phyloP scores from a whole-genome alignment of 345 rosid genomes.

The Eucalyptus microcorys region DNA sequence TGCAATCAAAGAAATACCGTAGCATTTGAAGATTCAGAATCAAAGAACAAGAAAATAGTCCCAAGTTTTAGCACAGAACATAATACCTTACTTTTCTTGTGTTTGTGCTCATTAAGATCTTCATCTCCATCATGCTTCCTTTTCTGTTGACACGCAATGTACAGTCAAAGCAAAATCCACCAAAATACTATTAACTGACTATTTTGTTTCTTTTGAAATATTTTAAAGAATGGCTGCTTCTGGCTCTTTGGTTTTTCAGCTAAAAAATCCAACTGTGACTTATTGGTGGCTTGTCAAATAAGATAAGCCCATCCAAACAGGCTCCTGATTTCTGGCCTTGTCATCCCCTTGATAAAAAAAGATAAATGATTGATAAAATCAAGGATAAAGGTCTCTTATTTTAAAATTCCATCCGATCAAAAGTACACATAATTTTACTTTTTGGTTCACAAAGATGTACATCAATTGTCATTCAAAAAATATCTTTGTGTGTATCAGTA shows the following conservation, averaged over 20 bases:
- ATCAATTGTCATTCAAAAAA: not conserved
- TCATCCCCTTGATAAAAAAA: not conserved
- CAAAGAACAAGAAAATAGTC: not conserved
- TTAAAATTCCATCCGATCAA: not conserved
- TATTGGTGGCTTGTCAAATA: not conserved
- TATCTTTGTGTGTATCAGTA: not conserved
- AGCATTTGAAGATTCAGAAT: not conserved
- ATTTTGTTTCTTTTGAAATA: not conserved
- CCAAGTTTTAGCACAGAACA: not conserved
- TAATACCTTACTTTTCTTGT: constrained; percentile 83
- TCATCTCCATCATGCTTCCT: constrained; percentile 96
- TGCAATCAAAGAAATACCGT: not conserved
- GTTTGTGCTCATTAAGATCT: constrained; percentile 77
- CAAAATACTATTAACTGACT: not conserved
- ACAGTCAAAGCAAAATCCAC: not conserved
- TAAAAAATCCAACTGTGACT: not conserved
- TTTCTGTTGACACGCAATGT: constrained; percentile 40
- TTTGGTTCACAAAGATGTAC: not conserved
- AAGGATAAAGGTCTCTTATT: not conserved
- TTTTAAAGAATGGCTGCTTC: not conserved
- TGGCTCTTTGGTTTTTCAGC: not conserved
- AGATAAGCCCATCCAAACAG: not conserved
- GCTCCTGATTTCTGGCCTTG: not conserved
- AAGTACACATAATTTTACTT: not conserved
- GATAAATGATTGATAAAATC: not conserved